Evolutionary conservation across 1,139 yeast species (phyloP), one percentile per base, ranked within the genome.

Genomic region (Debaryomyces fabryi): DNA sequence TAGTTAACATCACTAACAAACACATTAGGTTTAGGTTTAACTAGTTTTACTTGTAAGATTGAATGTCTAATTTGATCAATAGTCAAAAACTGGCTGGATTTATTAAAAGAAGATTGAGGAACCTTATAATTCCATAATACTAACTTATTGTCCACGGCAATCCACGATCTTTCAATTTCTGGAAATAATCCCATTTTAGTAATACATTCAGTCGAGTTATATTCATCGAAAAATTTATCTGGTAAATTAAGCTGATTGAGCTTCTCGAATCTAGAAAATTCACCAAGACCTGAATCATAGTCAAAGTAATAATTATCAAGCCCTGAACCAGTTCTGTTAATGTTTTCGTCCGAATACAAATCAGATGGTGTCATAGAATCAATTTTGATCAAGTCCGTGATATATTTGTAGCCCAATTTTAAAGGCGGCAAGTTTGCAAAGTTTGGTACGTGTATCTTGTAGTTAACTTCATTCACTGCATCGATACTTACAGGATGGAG

Each of bases 141-240:
- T 58, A 95, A 74, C 59, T 86, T 84, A 60, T 87, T 87, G 64
- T 91, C 98, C 36, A 86, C 83, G 2, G 89, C 83, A 42, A 92
- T 80, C 98, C 98, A 93, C 7, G 93, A 85, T 52, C 97, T 81
- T 52, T 85, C 83, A 37, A 93, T 80, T 50, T 87, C 92, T 0
- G 93, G 82, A 57, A 93, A 86, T 43, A 92, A 70, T 7, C 99
- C 99, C 82, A 89, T 85, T 52, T 85, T 85, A 29, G 92, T 83
- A 42, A 75, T 78, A 49, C 83, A 79, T 59, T 86, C 85, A 12
- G 91, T 81, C 45, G 83, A 79, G 57, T 82, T 84, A 62, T 86
- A 83, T 58, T 88, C 92, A 52, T 86, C 89, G 56, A 88, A 82
- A 54, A 91, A 84, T 53, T 81, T 83, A 63, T 91, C 97, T 0